Evolutionary conservation across 176 grass and related monocot species (phyloP).

Genomic region (Oryza meyeriana): DNA sequence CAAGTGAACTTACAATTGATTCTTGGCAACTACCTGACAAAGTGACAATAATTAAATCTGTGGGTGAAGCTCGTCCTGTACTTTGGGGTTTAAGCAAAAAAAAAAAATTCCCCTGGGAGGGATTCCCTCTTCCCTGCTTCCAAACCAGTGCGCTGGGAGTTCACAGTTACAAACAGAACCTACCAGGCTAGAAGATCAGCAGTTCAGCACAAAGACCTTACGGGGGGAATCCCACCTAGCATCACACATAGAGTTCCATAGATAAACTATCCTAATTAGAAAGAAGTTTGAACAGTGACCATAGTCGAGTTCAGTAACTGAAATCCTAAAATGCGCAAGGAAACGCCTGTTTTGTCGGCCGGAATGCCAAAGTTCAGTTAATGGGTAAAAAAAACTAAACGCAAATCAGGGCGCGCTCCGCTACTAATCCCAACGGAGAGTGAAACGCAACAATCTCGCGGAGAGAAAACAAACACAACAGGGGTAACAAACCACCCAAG

Average conservation of each 20-base stretch:
- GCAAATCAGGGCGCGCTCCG: neutral
- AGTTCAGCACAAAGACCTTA: neutral
- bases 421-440: neutral
- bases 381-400: neutral
- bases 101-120: neutral
- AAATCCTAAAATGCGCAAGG: neutral
- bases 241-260: neutral
- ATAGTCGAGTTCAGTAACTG: conserved; percentile 15
- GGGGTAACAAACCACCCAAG: neutral
- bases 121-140: neutral
- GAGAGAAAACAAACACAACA: neutral
- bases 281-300: neutral
- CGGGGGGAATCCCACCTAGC: neutral
- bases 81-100: neutral
- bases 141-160: neutral
- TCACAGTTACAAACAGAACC: neutral
- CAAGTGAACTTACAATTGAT: too few relatives aligned
- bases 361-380: neutral
- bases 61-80: too few relatives aligned
- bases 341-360: neutral
- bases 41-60: too few relatives aligned
- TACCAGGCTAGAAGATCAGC: neutral
- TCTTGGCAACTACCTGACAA: too few relatives aligned
- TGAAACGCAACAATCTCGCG: neutral
- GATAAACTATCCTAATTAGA: too few relatives aligned